phyloP scores from a whole-genome alignment of 495 filamentous ascomycete species.

The Pyrenula aspistea region DNA sequence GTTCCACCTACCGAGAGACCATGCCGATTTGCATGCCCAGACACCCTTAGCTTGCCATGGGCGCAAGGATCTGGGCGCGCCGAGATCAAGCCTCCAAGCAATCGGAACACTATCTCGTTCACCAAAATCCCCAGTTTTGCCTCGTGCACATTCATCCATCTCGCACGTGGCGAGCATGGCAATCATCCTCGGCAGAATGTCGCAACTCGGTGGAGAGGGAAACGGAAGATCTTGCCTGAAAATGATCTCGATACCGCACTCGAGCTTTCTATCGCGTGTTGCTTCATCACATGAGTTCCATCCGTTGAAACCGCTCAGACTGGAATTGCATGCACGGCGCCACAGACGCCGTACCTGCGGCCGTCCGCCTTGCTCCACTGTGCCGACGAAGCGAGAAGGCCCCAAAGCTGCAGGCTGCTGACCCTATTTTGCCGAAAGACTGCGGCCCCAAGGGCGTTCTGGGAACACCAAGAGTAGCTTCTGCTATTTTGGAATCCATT shows the following conservation, averaged over 20 bases:
- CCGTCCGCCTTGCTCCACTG: not conserved
- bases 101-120: not conserved
- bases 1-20: not conserved
- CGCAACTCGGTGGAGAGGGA: not conserved
- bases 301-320: no score
- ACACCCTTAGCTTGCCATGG: not conserved
- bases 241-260: not conserved
- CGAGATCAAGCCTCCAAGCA: not conserved
- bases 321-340: no score
- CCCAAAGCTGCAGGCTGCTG: not conserved
- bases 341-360: not conserved
- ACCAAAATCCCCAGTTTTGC: not conserved
- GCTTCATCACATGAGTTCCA: no score
- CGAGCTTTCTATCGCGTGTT: no score
- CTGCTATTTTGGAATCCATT: not conserved
- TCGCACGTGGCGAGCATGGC: not conserved
- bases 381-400: not conserved
- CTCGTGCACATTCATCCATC: not conserved
- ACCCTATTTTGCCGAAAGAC: not conserved
- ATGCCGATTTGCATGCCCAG: not conserved
- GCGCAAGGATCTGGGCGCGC: not conserved
- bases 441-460: not conserved
- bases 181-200: not conserved
- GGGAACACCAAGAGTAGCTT: not conserved
- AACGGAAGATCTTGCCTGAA: not conserved